phyloP scores from a whole-genome alignment of 2,329 filamentous ascomycete species.

The Aspergillus udagawae region DNA sequence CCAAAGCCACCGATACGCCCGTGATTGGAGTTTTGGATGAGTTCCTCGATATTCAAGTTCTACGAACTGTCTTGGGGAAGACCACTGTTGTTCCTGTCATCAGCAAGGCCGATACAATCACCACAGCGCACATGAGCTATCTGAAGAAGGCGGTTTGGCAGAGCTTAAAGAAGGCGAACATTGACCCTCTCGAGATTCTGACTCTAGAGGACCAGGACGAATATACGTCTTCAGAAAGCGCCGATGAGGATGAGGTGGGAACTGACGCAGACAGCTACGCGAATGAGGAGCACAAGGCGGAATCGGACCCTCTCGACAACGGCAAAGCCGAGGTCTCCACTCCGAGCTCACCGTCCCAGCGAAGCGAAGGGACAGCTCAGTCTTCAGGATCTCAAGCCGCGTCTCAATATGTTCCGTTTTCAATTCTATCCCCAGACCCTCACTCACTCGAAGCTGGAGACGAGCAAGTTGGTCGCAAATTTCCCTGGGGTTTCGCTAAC shows the following conservation, averaged over 20 bases:
- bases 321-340: constrained; percentile 14
- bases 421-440: constrained; percentile 87
- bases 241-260: constrained; percentile 42
- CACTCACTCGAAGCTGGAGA: constrained; percentile 59
- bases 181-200: constrained; percentile 84
- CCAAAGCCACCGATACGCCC: constrained; percentile 40
- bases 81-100: constrained; percentile 95
- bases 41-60: constrained; percentile 82
- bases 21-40: constrained; percentile 72
- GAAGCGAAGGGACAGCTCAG: constrained; percentile 48
- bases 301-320: constrained; percentile 13
- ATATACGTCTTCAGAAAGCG: constrained; percentile 49
- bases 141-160: constrained; percentile 89
- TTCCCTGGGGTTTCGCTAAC: constrained; percentile 96
- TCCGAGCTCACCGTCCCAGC: constrained; percentile 29
- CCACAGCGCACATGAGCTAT: constrained; percentile 87
- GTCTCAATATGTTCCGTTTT: constrained; percentile 74
- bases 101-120: constrained; percentile 94
- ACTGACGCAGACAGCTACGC: constrained; percentile 23
- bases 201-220: constrained; percentile 73
- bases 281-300: constrained; percentile 21
- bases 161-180: constrained; percentile 75
- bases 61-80: constrained; percentile 84
- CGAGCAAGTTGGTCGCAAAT: constrained; percentile 69
- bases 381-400: constrained; percentile 33